These are phyloP conservation scores for Fusarium xylarioides DNA, from an alignment of 2,329 filamentous ascomycete genomes.

Conservation along the genomic window DNA sequence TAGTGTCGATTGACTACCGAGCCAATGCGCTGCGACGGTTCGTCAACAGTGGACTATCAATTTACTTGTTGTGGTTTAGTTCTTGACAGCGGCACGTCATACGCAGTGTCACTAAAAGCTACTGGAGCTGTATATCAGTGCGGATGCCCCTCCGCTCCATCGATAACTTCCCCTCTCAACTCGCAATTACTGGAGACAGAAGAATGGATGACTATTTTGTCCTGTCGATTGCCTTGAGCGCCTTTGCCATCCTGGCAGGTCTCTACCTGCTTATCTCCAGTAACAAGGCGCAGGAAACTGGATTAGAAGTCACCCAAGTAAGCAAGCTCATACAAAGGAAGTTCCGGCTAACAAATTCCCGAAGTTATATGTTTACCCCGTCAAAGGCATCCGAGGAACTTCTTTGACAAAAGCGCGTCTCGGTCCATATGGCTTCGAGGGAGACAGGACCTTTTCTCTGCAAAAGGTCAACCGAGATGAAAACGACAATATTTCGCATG, in stretches of 20 bases:
- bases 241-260: neutral
- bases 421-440: slow-evolving; percentile 26
- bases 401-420: slow-evolving; percentile 16
- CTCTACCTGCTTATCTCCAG: neutral
- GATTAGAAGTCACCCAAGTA: slow-evolving; percentile 33
- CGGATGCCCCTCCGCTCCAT: neutral
- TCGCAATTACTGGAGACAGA: too few species aligned
- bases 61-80: neutral
- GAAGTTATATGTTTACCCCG: slow-evolving; percentile 38
- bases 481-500: neutral
- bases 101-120: neutral
- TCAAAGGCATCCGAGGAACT: slow-evolving; percentile 34
- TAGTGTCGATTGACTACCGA: neutral
- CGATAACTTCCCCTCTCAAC: neutral
- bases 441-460: slow-evolving; percentile 37
- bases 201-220: neutral
- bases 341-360: neutral
- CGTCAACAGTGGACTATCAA: neutral
- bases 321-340: fast-evolving
- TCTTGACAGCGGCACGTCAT: neutral
- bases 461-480: slow-evolving; percentile 27
- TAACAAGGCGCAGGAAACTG: neutral
- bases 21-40: neutral
- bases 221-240: neutral
- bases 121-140: neutral